Base-by-base conservation (phyloP, 495 filamentous ascomycete genomes). In the Daldinia childiae region DNA sequence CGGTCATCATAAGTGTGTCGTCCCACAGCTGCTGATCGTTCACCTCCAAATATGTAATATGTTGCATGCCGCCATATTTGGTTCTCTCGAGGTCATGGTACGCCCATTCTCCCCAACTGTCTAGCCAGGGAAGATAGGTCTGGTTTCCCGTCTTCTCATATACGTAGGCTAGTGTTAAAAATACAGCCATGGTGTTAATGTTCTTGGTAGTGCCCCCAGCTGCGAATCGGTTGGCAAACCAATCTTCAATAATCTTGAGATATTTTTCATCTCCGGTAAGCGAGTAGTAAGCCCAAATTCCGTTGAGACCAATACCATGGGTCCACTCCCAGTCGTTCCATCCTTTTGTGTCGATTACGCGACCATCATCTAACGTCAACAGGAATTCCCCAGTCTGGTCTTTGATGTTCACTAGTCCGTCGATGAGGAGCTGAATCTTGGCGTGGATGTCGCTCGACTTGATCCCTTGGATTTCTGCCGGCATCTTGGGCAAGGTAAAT, bases 281-380 rank as follows among this genome's bases (percentile, higher is more conserved):
- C 51, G 86, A 84, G 81, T 92, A 88, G 82, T 92, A 92, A 59
- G 91, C 87, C 87, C 88, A 93, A 52, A 93, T 84, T n/a, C 91
- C 90, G 75, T 92, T 92, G 5, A 93, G 84, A 0, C 91, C 90
- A 64, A 93, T 87, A 6, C 91, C 90, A 77, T 93, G 91, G 4
- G 91, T 93, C 91, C 91, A 93, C 82, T 93, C 91, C 90, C 90
- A 93, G 68, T 87, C 89, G 43, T 86, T 78, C 91, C 90, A 93
- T 43, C 89, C 90, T 78, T 93, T 93, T 17, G 91, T 93, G 74
- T 93, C 91, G 66, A 93, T 92, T 34, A 92, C 80, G 27, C 91
- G 87, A 36, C 90, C 91, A 67, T 92, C 90, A 7, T 82, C 76
- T 19, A 93, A 83, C 17, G 79, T 85, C 29, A 92, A 77, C 9